phyloP scores from a whole-genome alignment of 805 yeast genomes.

The Zygoascus tannicola region DNA sequence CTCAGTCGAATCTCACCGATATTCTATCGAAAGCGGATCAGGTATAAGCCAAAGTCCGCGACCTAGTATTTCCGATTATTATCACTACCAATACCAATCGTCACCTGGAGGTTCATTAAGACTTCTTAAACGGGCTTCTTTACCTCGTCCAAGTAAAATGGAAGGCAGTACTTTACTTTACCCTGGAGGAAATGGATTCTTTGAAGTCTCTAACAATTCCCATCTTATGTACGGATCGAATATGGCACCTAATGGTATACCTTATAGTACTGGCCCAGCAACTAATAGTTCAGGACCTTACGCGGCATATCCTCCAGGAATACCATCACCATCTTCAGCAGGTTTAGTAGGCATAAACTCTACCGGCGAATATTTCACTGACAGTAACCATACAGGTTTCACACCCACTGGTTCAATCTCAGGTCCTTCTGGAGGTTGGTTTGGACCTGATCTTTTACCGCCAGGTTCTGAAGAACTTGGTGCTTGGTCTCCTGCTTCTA shows the following conservation, averaged over 20 bases:
- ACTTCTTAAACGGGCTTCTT: neutral
- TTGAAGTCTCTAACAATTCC: neutral
- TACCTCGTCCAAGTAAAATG: neutral
- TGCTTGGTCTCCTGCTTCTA: neutral
- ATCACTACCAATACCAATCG: neutral
- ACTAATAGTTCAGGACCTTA: neutral
- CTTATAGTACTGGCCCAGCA: neutral
- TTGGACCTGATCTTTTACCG: neutral
- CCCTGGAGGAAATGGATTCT: neutral
- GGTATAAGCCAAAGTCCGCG: neutral
- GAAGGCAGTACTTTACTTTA: neutral
- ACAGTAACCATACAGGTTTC: neutral
- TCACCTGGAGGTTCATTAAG: neutral
- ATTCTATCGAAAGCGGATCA: neutral
- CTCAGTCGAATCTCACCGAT: neutral
- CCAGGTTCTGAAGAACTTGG: neutral
- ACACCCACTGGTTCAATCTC: neutral
- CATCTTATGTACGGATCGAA: neutral
- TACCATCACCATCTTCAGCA: neutral
- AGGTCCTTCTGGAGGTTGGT: neutral
- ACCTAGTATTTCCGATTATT: neutral
- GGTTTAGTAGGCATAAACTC: neutral
- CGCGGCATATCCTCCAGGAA: neutral
- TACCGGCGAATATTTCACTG: neutral
- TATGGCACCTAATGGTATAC: neutral